Percentiles rank a stretch among this genome's conserved stretches.
These are phyloP conservation scores for Trypanosoma platydactyli DNA, from an alignment of 208 protist species.

Conservation along the genomic window DNA sequence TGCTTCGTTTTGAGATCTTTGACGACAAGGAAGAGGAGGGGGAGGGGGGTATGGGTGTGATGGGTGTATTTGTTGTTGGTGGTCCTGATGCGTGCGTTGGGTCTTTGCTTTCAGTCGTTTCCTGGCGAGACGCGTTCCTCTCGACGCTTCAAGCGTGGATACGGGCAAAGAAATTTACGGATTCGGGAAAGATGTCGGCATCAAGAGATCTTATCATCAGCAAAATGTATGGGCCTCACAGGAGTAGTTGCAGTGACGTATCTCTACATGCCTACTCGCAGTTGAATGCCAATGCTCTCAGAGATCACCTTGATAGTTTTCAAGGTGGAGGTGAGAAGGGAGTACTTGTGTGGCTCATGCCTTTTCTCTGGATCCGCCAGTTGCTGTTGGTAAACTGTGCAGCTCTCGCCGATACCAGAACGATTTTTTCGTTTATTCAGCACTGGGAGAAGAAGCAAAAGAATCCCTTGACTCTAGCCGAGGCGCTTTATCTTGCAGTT, in stretches of 20 bases:
- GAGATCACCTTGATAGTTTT: neutral
- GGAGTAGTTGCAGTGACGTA: neutral
- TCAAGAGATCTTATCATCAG: constrained; percentile 15
- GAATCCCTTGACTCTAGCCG: neutral
- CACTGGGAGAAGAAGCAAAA: neutral
- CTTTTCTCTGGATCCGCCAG: constrained; percentile 21
- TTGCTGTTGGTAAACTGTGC: constrained; percentile 28
- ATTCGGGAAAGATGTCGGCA: constrained; percentile 13
- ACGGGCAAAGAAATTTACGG: constrained; percentile 17
- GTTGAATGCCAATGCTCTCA: neutral
- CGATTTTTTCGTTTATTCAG: constrained; percentile 5
- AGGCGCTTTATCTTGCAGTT: constrained; percentile 13
- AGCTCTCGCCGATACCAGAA: constrained; percentile 16
- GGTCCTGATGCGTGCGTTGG: neutral
- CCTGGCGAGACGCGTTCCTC: constrained; percentile 4
- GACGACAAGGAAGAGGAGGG: neutral
- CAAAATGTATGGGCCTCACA: constrained; percentile 4
- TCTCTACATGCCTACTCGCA: no score
- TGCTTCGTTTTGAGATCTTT: neutral
- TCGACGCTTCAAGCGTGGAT: constrained; percentile 11
- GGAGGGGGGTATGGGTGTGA: neutral
- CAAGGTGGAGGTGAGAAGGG: neutral
- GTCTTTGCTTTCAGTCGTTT: neutral
- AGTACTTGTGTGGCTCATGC: neutral
- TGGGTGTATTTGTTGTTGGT: neutral